Conservation (phyloP, 2,329 filamentous ascomycete genomes). For the Trichoderma gracile region DNA sequence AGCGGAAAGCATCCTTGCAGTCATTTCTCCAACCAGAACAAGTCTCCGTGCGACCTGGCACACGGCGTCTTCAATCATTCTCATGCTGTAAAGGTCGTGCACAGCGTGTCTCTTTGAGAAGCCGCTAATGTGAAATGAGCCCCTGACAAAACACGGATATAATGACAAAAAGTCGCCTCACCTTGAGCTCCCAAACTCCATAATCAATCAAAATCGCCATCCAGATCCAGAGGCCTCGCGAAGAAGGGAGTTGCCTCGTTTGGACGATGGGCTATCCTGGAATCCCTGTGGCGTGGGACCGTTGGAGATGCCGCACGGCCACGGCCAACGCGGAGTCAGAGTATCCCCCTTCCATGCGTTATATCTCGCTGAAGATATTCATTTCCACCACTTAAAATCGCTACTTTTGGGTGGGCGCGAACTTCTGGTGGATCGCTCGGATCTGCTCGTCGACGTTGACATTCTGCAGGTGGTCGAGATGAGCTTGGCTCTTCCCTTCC, state of each 20-base stretch:
- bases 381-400: not conserved
- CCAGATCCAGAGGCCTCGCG: not conserved
- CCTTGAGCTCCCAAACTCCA: slow-evolving; percentile 23
- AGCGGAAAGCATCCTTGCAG: not conserved
- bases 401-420: slow-evolving; percentile 43
- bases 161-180: slow-evolving; percentile 24
- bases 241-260: not conserved
- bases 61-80: not conserved
- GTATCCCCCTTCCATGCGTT: not conserved
- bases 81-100: not conserved
- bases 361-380: not conserved
- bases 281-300: not conserved
- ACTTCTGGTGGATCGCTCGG: slow-evolving; percentile 60
- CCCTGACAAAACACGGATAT: not conserved
- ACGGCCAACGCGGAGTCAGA: not conserved
- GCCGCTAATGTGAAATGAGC: slow-evolving; percentile 24
- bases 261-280: not conserved
- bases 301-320: no score
- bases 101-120: not conserved
- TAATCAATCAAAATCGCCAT: not conserved
- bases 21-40: not conserved
- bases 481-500: slow-evolving; percentile 56
- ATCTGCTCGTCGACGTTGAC: slow-evolving; percentile 88
- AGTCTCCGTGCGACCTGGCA: not conserved
- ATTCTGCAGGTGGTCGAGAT: slow-evolving; percentile 61